Percentiles rank a stretch among this genome's conserved stretches.
phyloP scores from a whole-genome alignment of 257 asterid species.

The Gentiana straminea region DNA sequence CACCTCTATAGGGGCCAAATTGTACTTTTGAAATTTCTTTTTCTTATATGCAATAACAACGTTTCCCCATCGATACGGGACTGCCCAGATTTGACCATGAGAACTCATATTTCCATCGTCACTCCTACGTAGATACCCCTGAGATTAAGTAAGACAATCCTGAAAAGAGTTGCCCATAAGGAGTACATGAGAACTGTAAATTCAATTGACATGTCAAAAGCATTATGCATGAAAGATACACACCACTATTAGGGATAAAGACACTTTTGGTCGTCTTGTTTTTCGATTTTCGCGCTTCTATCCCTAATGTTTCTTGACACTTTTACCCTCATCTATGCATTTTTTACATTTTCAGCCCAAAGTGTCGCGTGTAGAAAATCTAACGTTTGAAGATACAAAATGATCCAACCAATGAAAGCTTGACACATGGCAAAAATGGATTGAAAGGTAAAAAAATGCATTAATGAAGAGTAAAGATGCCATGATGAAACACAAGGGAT shows the following conservation, averaged over 20 bases:
- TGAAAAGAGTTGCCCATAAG: conserved; percentile 15
- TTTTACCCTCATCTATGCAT: too few relatives aligned
- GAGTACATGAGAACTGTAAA: conserved; percentile 7
- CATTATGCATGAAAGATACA: neutral
- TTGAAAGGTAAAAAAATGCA: too few relatives aligned
- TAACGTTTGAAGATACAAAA: too few relatives aligned
- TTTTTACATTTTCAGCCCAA: too few relatives aligned
- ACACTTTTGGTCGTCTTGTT: too few relatives aligned
- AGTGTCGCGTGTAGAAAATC: too few relatives aligned
- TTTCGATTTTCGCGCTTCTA: too few relatives aligned
- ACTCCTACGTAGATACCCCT: conserved; percentile 98
- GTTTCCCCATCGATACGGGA: conserved; percentile 95
- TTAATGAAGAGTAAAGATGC: too few relatives aligned
- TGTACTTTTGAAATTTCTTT: conserved; percentile 55
- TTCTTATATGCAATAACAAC: conserved; percentile 85
- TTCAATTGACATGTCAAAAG: neutral
- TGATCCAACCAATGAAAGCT: too few relatives aligned
- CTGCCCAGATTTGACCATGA: conserved; percentile 77
- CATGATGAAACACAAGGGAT: too few relatives aligned
- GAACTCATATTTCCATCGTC: conserved; percentile 62
- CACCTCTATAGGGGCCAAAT: conserved; percentile 72
- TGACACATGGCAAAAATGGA: too few relatives aligned
- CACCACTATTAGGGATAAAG: neutral
- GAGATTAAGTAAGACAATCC: conserved; percentile 48
- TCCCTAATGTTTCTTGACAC: too few relatives aligned